Evolutionary conservation across 768 basidiomycete genomes (phyloP).

Genomic region (Boletales sp.): DNA sequence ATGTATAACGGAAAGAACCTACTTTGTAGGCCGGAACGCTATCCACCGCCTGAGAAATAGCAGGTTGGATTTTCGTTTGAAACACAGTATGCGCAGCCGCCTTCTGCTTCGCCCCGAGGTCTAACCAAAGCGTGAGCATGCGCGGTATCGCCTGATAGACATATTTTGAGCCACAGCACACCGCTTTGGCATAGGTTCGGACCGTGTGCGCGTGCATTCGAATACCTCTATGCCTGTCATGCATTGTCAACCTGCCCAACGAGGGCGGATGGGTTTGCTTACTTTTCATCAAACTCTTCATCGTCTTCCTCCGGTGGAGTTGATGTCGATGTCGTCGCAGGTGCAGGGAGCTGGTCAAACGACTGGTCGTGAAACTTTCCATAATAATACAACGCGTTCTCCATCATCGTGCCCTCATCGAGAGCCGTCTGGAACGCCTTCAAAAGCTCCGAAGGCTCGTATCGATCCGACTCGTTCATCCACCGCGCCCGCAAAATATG

Average conservation of each 20-base stretch:
- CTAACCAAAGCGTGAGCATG: conserved; percentile 91
- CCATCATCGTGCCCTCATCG: conserved; percentile 56
- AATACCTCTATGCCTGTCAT: conserved; percentile 41
- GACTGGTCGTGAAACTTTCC: conserved; percentile 87
- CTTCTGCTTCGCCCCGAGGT: conserved; percentile 62
- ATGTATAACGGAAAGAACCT: conserved; percentile 4
- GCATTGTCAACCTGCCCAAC: neutral
- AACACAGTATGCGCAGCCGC: conserved; percentile 37
- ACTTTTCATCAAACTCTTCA: conserved; percentile 45
- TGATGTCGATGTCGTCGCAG: no score
- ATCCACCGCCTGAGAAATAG: conserved; percentile 52
- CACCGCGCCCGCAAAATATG: conserved; percentile 82
- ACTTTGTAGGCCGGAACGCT: conserved; percentile 81
- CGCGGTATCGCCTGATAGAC: conserved; percentile 95
- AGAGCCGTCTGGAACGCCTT: conserved; percentile 53
- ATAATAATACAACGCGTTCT: conserved; percentile 81
- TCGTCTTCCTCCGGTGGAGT: conserved; percentile 27
- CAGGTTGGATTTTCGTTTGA: conserved; percentile 48
- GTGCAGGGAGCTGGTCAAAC: conserved; percentile 48
- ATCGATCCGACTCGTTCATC: conserved; percentile 89
- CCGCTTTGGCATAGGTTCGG: conserved; percentile 64
- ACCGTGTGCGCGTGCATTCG: conserved; percentile 67
- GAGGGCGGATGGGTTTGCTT: conserved; percentile 1
- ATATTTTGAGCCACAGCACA: conserved; percentile 85
- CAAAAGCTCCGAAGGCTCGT: conserved; percentile 60